These are phyloP conservation scores for Spirogloea muscicola DNA, from an alignment of 139 green algal genomes.

Conservation along the genomic window DNA sequence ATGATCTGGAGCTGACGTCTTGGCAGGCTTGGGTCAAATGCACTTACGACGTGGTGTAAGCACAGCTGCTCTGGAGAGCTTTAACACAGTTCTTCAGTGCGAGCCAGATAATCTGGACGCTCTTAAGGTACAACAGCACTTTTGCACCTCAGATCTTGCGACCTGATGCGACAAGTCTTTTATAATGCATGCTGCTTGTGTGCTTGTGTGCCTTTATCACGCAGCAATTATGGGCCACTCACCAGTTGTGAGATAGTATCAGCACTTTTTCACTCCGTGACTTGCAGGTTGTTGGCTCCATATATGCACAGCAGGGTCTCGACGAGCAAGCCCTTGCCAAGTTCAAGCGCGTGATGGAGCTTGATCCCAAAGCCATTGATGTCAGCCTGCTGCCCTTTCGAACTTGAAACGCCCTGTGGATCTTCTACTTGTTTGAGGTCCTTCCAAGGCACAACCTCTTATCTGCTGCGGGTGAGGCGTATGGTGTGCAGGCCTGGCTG, in stretches of 20 bases:
- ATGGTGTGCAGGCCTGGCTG: constrained; percentile 58
- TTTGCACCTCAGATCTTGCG: constrained; percentile 21
- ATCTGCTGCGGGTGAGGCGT: neutral
- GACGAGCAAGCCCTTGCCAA: constrained; percentile 40
- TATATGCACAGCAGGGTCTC: constrained; percentile 19
- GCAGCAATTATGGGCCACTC: neutral
- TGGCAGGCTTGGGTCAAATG: constrained; percentile 7
- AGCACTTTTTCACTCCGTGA: too few relatives aligned
- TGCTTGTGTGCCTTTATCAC: neutral
- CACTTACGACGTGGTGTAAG: constrained; percentile 1
- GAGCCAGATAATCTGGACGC: neutral
- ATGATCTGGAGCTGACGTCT: too few relatives aligned
- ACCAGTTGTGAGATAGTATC: neutral
- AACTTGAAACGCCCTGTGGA: too few relatives aligned
- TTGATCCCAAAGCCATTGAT: constrained; percentile 43
- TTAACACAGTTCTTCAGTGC: neutral
- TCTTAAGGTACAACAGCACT: constrained; percentile 1
- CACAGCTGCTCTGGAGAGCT: neutral
- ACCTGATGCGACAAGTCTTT: neutral
- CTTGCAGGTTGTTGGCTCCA: constrained; percentile 19
- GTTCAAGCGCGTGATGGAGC: constrained; percentile 56
- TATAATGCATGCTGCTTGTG: neutral
- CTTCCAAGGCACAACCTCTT: too few relatives aligned
- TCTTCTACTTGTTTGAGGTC: too few relatives aligned
- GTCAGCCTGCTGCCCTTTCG: neutral